Base-by-base conservation (phyloP, 345 rosid species). In the Anastatica hierochuntica region DNA sequence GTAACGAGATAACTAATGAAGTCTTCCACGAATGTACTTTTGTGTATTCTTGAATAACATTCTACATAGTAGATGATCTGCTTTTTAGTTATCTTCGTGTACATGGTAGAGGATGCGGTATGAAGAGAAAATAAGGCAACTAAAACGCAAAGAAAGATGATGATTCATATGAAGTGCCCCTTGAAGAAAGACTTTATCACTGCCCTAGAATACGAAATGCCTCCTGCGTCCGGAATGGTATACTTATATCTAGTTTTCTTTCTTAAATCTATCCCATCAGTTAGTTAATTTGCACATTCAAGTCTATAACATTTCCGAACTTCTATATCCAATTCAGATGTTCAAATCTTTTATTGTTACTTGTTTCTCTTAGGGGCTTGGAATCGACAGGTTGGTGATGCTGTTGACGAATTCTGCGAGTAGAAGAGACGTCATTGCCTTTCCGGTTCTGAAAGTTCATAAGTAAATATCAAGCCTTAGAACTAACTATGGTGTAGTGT, bases 151-250 rank as follows among this genome's bases (percentile, higher is more conserved):
- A 72, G 74, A 60, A 74, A 56, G 62, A 72, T 14, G n/a, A n/a
- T 27, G 79, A 76, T 24, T 70, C 85, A 8, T 87, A 92, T 13
- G 84, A 83, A 72, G 96, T 92, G 69, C 81, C 88, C 43, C 80
- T 92, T 11, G 96, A 92, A 23, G 95, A 87, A n/a, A n/a, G 98
- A 87, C 82, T 92, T 92, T 63, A 69, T 92, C 57, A 84, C 90
- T 16, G 94, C 96, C 58, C 61, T 92, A 65, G 96, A 92, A 70
- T 92, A 88, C 16, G 96, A 96, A 72, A 87, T 92, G 96, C 95
- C 96, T 49, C 98, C 96, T 0, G 98, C 96, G 54, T 88, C 95
- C 4, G 98, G 98, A 68, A 84, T 88, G 98, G 98, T 92, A 79
- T n/a, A n/a, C n/a, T n/a, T n/a, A n/a, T n/a, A n/a, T n/a, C n/a